A percentile compares a stretch with the other conserved stretches of the same genome.
phyloP scores from a whole-genome alignment of 306 rosid species.

The Malus asiatica region DNA sequence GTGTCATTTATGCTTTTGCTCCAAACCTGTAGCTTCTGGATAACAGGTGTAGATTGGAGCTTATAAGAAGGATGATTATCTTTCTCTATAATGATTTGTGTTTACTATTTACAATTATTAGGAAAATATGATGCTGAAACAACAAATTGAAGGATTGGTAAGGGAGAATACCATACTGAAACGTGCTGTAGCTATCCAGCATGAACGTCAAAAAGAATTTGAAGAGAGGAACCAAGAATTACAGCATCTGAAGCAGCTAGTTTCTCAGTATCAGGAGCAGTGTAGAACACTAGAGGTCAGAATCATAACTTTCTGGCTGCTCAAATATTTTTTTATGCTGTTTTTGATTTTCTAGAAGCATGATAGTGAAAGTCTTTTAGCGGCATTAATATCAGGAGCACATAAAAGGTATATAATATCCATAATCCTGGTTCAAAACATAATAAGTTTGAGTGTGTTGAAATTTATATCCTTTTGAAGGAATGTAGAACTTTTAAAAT shows the following conservation, averaged over 20 bases:
- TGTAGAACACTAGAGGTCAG: conserved; percentile 79
- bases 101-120: conserved; percentile 21
- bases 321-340: background rate
- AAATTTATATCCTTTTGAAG: background rate
- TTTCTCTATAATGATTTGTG: background rate
- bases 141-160: conserved; percentile 58
- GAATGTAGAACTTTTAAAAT: background rate
- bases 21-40: background rate
- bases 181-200: conserved; percentile 75
- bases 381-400: background rate
- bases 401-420: too few relatives aligned
- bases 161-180: conserved; percentile 74
- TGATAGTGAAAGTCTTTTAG: background rate
- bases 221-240: conserved; percentile 61
- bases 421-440: background rate
- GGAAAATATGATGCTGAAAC: conserved; percentile 81
- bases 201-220: conserved; percentile 67
- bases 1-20: background rate
- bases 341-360: background rate
- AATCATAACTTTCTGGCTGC: background rate
- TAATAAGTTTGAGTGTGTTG: too few relatives aligned
- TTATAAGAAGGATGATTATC: too few relatives aligned
- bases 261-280: conserved; percentile 84
- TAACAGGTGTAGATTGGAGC: too few relatives aligned
- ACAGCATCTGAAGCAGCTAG: conserved; percentile 68